phyloP scores from a whole-genome alignment of 169 alveolate genomes.

The Cryptosporidium parvum region DNA sequence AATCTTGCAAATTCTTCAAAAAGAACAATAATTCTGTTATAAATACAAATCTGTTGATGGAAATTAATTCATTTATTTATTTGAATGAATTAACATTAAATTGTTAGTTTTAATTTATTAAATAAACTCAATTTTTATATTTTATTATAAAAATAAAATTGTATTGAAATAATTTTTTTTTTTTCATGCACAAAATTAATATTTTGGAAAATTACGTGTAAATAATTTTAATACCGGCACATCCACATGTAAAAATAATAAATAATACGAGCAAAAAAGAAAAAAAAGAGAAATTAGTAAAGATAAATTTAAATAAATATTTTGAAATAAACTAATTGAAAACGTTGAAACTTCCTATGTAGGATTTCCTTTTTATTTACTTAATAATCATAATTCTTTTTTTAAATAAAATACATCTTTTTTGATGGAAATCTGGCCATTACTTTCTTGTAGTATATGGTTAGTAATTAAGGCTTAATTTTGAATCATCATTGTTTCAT shows the following conservation, averaged over 20 bases:
- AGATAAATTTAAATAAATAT: not conserved
- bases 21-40: not conserved
- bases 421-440: no score
- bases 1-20: not conserved
- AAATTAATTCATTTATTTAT: not conserved
- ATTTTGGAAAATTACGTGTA: constrained; percentile 6
- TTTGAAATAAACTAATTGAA: not conserved
- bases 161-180: no score
- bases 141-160: not conserved
- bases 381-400: not conserved
- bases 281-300: not conserved
- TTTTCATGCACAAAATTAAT: not conserved
- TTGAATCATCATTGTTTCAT: not conserved
- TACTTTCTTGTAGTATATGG: no score
- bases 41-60: not conserved
- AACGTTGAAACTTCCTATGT: not conserved
- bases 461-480: no score
- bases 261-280: not conserved
- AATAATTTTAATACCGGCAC: not conserved
- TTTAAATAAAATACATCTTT: not conserved
- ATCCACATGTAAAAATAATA: constrained; percentile 21
- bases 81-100: not conserved
- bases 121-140: not conserved
- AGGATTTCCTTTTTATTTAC: no score
- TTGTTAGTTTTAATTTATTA: not conserved